These are phyloP conservation scores for Colletotrichum simmondsii DNA, from an alignment of 2,329 filamentous ascomycete genomes.

Conservation along the genomic window DNA sequence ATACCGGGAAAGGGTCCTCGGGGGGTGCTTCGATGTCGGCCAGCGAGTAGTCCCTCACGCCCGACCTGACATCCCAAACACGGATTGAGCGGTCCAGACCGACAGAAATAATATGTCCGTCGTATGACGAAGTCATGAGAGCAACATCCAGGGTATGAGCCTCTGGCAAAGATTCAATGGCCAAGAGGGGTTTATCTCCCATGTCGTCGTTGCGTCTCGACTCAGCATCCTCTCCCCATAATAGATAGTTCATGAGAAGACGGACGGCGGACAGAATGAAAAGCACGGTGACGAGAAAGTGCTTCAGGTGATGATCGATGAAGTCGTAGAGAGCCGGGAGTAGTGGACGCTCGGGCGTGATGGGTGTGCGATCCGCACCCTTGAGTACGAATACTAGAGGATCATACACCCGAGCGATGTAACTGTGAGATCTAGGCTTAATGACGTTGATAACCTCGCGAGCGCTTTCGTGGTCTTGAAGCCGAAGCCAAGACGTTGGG, in stretches of 20 bases:
- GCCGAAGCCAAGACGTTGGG: slow-evolving; percentile 79
- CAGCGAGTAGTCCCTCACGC: slow-evolving; percentile 53
- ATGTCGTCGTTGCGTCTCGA: slow-evolving; percentile 57
- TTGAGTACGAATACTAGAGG: slow-evolving; percentile 79
- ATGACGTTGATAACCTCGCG: slow-evolving; percentile 81
- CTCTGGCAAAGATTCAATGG: slow-evolving; percentile 67
- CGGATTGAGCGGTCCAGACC: slow-evolving; percentile 77
- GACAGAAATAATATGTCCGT: slow-evolving; percentile 75
- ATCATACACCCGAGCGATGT: slow-evolving; percentile 79
- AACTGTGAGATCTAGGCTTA: slow-evolving; percentile 77
- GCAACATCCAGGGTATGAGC: slow-evolving; percentile 78
- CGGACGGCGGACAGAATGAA: slow-evolving; percentile 73
- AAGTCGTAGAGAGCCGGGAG: slow-evolving; percentile 75
- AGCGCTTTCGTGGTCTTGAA: slow-evolving; percentile 84
- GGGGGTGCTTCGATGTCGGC: slow-evolving; percentile 52
- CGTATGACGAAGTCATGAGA: slow-evolving; percentile 69
- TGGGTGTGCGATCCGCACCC: slow-evolving; percentile 73
- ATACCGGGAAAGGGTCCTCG: slow-evolving; percentile 66
- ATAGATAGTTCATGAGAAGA: slow-evolving; percentile 78
- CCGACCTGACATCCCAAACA: slow-evolving; percentile 70
- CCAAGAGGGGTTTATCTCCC: slow-evolving; percentile 63
- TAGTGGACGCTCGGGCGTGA: slow-evolving; percentile 59
- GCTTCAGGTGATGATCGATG: slow-evolving; percentile 65
- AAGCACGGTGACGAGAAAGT: slow-evolving; percentile 72
- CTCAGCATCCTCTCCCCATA: slow-evolving; percentile 71